These are phyloP conservation scores for Ophiostoma angusticollis DNA, from an alignment of 2,329 filamentous ascomycete species.

Conservation along the genomic window DNA sequence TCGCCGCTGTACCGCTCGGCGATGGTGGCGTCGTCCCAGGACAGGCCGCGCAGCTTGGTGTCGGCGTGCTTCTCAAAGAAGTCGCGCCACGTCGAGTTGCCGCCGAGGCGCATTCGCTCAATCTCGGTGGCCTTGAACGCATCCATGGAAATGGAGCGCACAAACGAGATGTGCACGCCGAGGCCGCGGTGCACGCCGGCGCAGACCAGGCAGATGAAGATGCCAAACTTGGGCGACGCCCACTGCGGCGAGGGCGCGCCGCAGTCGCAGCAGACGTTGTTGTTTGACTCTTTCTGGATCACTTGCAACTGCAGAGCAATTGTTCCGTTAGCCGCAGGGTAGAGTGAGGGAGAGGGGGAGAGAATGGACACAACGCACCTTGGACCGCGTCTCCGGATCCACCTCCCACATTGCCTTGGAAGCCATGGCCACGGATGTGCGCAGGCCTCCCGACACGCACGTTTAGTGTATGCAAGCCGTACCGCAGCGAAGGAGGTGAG, in stretches of 20 bases:
- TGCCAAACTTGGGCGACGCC: slow-evolving; percentile 93
- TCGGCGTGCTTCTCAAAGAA: slow-evolving; percentile 70
- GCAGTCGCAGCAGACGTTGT: slow-evolving; percentile 90
- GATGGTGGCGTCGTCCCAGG: slow-evolving; percentile 80
- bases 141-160: slow-evolving; percentile 96
- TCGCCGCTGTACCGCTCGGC: slow-evolving; percentile 82
- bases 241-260: slow-evolving; percentile 93
- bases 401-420: slow-evolving; percentile 94
- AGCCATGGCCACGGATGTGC: slow-evolving; percentile 38
- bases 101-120: slow-evolving; percentile 82
- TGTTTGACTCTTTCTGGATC: slow-evolving; percentile 81
- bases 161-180: slow-evolving; percentile 96
- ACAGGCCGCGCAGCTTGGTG: slow-evolving; percentile 52
- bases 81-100: slow-evolving; percentile 73
- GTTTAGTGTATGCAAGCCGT: too few relatives aligned
- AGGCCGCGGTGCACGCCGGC: slow-evolving; percentile 89
- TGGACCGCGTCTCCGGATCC: slow-evolving; percentile 90
- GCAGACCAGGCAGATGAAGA: slow-evolving; percentile 96
- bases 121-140: slow-evolving; percentile 91
- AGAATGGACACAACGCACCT: slow-evolving; percentile 43
- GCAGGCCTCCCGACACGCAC: too few relatives aligned
- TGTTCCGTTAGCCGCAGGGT: too few relatives aligned
- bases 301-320: slow-evolving; percentile 83
- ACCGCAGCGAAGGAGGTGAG: too few relatives aligned
- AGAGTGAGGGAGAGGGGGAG: background rate